A percentile compares a stretch with the other conserved stretches of the same genome.
phyloP scores from a whole-genome alignment of 2,329 filamentous ascomycete species.

The Helicocarpus griseus region DNA sequence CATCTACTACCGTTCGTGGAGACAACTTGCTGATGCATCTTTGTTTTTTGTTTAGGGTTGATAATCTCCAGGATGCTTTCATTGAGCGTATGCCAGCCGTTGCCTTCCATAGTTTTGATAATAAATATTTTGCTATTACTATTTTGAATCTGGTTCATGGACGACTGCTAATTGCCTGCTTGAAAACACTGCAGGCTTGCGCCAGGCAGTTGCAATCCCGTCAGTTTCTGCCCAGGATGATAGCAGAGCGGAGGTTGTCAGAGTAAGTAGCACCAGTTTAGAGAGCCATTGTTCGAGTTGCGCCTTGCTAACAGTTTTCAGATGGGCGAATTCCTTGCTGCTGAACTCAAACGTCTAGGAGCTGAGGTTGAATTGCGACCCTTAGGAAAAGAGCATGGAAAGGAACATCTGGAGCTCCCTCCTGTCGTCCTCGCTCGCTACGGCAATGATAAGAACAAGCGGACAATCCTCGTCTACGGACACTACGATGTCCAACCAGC shows the following conservation, averaged over 20 bases:
- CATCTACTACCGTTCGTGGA: neutral
- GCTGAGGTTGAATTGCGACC: constrained; percentile 78
- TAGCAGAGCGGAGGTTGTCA: constrained; percentile 81
- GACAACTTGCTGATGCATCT: neutral
- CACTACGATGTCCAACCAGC: constrained; percentile 99
- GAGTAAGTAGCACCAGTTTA: constrained; percentile 35
- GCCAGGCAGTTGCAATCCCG: constrained; percentile 89
- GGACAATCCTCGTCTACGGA: constrained; percentile 91
- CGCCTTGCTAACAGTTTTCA: constrained; percentile 17
- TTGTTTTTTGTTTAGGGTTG: constrained; percentile 43
- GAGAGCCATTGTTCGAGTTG: neutral
- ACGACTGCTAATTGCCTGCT: neutral
- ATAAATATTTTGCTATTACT: neutral
- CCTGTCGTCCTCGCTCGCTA: constrained; percentile 89
- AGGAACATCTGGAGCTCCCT: constrained; percentile 81
- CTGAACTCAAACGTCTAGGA: constrained; percentile 72
- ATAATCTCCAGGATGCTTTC: constrained; percentile 67
- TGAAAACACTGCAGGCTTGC: constrained; percentile 44
- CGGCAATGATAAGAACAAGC: constrained; percentile 83
- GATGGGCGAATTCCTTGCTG: constrained; percentile 87
- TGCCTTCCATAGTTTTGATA: neutral
- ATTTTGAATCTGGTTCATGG: neutral
- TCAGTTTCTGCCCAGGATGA: constrained; percentile 89
- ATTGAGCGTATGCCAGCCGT: constrained; percentile 57
- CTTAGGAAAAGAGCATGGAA: constrained; percentile 84